Base-by-base conservation (phyloP, 352 stramenopile genomes). In the Phytophthora litchii region DNA sequence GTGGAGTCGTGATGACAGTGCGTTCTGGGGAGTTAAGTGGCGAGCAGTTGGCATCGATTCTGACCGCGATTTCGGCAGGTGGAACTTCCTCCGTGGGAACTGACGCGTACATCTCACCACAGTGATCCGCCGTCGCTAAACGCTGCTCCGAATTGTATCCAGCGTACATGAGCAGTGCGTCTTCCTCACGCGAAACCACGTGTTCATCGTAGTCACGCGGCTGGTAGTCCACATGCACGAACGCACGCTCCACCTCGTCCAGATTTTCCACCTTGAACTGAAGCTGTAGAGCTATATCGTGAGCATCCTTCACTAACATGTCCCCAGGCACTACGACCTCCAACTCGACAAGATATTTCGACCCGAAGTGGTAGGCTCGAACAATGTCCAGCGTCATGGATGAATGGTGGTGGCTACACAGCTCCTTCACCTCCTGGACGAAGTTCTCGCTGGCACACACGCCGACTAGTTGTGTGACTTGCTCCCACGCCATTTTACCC, bases 181-280 rank as follows among this genome's bases (percentile, higher is more conserved):
- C 70, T 31, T 78, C 45, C 16, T 84, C 74, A 19, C 64, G 65
- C 21, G 78, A 84, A 11, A 84, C 70, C 4, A 83, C 64, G 57
- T 87, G 78, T 50, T 89, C 73, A 48, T 90, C 76, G 54, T 91
- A 89, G 55, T 88, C 80, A 48, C 81, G 80, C 8, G 67, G 64
- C 63, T 96, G 80, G 72, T 98, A 98, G 74, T 98, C 94, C 62
- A 98, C 93, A 57, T 98, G 94, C 9, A 98, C 94, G 72, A 98
- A 98, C 20, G 88, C 94, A 32, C 91, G 80, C 76, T 98, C 92
- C 11, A 98, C 94, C 52, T 97, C 84, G 13, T 94, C 81, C 31
- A 91, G 56, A n/a, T 83, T 77, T 70, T 98, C 92, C 29, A 64
- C 8, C 40, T 61, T 40, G 0, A 42, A 96, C 64, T 98, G 94